Base-by-base conservation (phyloP, 371 early-diverging fungal genomes). In the Thermomucor indicae-seudaticae region DNA sequence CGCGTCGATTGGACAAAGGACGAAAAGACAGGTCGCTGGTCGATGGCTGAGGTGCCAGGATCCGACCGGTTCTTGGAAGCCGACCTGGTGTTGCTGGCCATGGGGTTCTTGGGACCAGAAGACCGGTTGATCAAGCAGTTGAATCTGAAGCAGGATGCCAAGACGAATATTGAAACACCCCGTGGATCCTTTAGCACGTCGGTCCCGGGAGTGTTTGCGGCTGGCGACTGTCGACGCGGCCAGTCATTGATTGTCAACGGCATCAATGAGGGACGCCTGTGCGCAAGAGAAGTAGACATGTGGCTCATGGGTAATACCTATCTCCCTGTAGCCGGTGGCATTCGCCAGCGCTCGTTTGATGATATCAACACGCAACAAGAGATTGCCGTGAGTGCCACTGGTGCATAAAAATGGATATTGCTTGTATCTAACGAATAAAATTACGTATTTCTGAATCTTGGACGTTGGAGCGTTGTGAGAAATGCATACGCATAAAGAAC, bases 51-150 rank as follows among this genome's bases (percentile, higher is more conserved):
- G 68, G 65, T 94, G 19, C 66, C 80, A 3, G 90, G 88, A 4
- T 80, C 90, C 4, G 91, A 91, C 59, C 75, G 91, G 67, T 80
- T 88, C 62, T 90, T 88, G 71, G 71, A 75, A 53, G 94, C 92
- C 12, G 96, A 96, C 59, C 65, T 96, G 34, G 89, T 97, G 29
- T 68, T 97, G 29, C 65, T 97, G 25, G 85, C 95, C 19, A 95
- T 96, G 96, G 96, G 96, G 38, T 97, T 96, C 85, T 57, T 93
- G 51, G 97, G 95, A 6, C 96, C 97, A 37, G 96, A 97, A 75
- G 84, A 88, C 30, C 81, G 75, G 23, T 61, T 95, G 10, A 54
- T 92, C 28, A 79, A 88, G 68, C 86, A 89, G 66, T 78, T 95
- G 7, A 67, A 66, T 8, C 74, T 95, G 43, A 88, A 84, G 72